Conservation (phyloP, 768 basidiomycete genomes). For the Phlebiopsis gigantea region DNA sequence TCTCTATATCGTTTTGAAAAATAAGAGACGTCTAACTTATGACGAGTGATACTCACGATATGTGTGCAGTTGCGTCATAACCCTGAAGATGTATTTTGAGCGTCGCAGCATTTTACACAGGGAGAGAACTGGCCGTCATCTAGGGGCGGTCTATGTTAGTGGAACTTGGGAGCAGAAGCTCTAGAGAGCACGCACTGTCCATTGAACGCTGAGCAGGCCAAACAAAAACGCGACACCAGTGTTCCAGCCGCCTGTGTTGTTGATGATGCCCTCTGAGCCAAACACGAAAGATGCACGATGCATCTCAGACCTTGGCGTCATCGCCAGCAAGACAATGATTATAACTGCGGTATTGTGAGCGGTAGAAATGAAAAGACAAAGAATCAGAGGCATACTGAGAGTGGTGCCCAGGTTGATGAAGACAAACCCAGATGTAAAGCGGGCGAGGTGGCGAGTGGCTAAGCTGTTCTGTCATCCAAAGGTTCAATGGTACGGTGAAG, state of each 20-base stretch:
- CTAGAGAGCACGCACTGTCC: conserved; percentile 53
- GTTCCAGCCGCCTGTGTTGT: conserved; percentile 77
- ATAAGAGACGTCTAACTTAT: no score
- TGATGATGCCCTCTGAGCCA: conserved; percentile 62
- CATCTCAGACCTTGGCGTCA: conserved; percentile 69
- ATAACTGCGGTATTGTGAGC: conserved; percentile 46
- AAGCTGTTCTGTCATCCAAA: conserved; percentile 48
- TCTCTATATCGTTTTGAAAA: conserved; percentile 53
- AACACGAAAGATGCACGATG: conserved; percentile 79
- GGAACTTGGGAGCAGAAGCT: background rate
- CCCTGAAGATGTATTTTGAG: conserved; percentile 36
- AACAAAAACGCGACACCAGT: conserved; percentile 80
- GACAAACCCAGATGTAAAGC: conserved; percentile 70
- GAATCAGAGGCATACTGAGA: conserved; percentile 36
- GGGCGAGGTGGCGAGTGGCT: conserved; percentile 70
- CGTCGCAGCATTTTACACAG: no score
- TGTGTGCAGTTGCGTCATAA: conserved; percentile 78
- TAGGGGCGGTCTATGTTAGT: no score
- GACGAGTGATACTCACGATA: conserved; percentile 63
- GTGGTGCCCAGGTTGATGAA: conserved; percentile 86
- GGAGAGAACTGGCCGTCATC: no score
- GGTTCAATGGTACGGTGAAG: background rate
- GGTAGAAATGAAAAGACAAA: background rate
- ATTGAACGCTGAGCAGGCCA: conserved; percentile 84
- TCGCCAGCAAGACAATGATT: conserved; percentile 81